phyloP scores from a whole-genome alignment of 2,329 filamentous ascomycete genomes.

The Fusarium subtropicale region DNA sequence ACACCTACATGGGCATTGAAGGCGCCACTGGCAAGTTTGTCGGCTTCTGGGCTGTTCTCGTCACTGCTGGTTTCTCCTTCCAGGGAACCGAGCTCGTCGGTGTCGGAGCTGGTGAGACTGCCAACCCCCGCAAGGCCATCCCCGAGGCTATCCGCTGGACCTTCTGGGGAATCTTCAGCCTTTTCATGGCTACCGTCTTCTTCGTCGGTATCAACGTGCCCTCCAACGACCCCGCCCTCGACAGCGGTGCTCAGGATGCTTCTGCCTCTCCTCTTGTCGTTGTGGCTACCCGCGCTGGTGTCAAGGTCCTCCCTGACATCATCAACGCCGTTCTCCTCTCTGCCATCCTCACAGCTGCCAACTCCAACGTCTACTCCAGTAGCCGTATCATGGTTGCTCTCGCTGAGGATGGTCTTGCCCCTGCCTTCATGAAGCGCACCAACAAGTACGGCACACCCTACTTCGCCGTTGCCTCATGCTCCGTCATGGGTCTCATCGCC shows the following conservation, averaged over 20 bases:
- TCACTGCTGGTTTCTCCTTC: constrained; percentile 76
- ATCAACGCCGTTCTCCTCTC: constrained; percentile 84
- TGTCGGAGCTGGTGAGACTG: constrained; percentile 81
- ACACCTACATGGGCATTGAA: constrained; percentile 64
- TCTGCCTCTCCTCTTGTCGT: constrained; percentile 75
- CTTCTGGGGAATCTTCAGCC: constrained; percentile 78
- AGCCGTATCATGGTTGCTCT: constrained; percentile 76
- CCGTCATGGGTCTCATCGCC: constrained; percentile 70
- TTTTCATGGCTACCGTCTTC: constrained; percentile 74
- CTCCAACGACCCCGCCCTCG: constrained; percentile 66
- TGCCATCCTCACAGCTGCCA: constrained; percentile 81
- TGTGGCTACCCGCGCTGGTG: constrained; percentile 70
- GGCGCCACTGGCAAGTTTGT: constrained; percentile 71
- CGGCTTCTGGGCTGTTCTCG: constrained; percentile 75
- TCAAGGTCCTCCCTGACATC: constrained; percentile 72
- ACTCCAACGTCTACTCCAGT: constrained; percentile 80
- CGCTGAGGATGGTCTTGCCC: constrained; percentile 72
- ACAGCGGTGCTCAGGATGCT: constrained; percentile 65
- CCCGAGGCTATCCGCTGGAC: constrained; percentile 79
- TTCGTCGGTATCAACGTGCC: constrained; percentile 79
- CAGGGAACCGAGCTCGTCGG: constrained; percentile 82
- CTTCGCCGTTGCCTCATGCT: constrained; percentile 64
- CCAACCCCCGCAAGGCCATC: constrained; percentile 77
- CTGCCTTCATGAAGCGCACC: constrained; percentile 67
- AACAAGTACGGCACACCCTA: constrained; percentile 73